phyloP scores from a whole-genome alignment of 2,329 filamentous ascomycete genomes.

The Reticulascus tulasneorum region DNA sequence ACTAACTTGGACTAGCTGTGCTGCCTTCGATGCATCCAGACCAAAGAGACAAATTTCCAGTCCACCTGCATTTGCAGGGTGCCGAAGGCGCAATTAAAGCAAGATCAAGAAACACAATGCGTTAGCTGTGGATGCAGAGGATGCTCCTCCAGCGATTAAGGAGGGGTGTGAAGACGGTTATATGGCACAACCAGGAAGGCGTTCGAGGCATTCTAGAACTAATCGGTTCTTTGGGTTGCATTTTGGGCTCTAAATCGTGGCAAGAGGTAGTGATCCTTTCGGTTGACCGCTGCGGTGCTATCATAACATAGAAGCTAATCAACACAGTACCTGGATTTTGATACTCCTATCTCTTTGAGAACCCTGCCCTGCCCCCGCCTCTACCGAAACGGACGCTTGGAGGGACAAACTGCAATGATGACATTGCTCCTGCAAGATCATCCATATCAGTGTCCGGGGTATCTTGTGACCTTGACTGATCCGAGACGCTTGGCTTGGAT shows the following conservation, averaged over 20 bases:
- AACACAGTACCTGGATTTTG: conserved; percentile 11
- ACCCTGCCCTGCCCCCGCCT: conserved; percentile 48
- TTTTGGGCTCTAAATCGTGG: conserved; percentile 12
- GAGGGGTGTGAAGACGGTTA: no score
- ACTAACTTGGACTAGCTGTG: conserved; percentile 61
- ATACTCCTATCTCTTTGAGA: conserved; percentile 41
- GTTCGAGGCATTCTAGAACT: neutral
- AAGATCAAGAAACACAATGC: conserved; percentile 86
- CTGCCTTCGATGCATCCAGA: conserved; percentile 93
- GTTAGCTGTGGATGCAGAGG: conserved; percentile 93
- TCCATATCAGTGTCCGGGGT: conserved; percentile 53
- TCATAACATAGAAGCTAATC: conserved; percentile 20
- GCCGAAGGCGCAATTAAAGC: conserved; percentile 82
- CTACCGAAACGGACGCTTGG: conserved; percentile 63
- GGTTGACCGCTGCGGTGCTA: conserved; percentile 25
- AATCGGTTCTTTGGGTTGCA: neutral
- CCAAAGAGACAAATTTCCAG: conserved; percentile 99
- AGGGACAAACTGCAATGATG: conserved; percentile 67
- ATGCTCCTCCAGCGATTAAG: conserved; percentile 80
- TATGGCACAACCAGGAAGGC: neutral
- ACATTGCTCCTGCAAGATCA: conserved; percentile 64
- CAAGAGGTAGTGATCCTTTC: conserved; percentile 33
- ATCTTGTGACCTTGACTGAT: conserved; percentile 1
- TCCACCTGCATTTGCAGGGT: conserved; percentile 96
- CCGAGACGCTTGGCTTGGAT: conserved; percentile 6